Evolutionary conservation across 2,329 filamentous ascomycete species (phyloP), one percentile per base, ranked within the genome.

Genomic region (Fusarium pseudocircinatum): DNA sequence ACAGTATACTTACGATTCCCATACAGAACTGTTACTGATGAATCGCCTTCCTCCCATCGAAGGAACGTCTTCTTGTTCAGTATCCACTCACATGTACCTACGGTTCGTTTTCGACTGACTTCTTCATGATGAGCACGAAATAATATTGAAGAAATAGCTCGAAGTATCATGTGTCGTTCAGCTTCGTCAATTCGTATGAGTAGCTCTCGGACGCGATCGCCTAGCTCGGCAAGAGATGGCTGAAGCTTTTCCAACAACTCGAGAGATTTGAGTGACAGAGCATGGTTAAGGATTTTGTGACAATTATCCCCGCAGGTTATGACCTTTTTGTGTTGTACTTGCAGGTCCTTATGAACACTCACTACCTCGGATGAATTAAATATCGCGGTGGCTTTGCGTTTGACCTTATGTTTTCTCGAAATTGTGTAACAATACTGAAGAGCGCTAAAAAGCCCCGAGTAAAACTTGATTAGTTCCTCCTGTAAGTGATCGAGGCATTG

Each of bases 181-280:
- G 11, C 2, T 0, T 32, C 28, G 8, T 32, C 28, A 0, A 24
- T 14, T 0, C 28, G 28, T 0, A 50, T 4, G 0, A 50, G 22
- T 0, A 50, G 8, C 1, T 32, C 15, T 14, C 0, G 46, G 2
- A 50, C 1, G 2, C 28, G 22, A 0, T 32, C 11, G 0, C 11
- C 11, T 18, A 50, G 0, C 1, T 32, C 15, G 7, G 7, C 2
- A 2, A 50, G 5, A 18, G 7, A 0, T 50, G 46, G 46, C 2
- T 50, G 22, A 2, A 50, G 13, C 15, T 32, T n/a, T 0, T 9
- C 0, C 3, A 49, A 1, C 22, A 49, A 1, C 3, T n/a, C 46
- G 11, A 32, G 46, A 32, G 46, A 49, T 18, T 18, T 10, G 5
- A 5, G 1, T 0, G 46, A 50, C 2, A 50, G 0, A 0, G 0